A percentile compares a stretch with the other conserved stretches of the same genome.
Conservation (phyloP, 2,329 filamentous ascomycete genomes). For the Cytospora paraplurivora region DNA sequence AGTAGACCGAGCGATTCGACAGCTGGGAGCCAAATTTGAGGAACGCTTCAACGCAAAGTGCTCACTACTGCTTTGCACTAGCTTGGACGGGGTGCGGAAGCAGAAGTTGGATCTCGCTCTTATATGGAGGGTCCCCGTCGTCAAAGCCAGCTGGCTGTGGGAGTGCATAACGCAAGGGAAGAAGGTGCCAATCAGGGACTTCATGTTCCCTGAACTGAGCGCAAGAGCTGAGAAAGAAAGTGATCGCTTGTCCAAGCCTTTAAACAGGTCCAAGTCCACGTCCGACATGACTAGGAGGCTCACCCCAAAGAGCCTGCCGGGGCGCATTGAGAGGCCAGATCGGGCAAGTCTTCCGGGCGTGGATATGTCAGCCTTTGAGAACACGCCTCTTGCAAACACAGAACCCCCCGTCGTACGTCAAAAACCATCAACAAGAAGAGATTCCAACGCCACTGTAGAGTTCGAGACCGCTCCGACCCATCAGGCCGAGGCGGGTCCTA, state of each 20-base stretch:
- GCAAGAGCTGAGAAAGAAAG: slow-evolving; percentile 32
- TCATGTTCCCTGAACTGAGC: slow-evolving; percentile 51
- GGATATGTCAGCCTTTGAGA: slow-evolving; percentile 29
- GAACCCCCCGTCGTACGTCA: slow-evolving; percentile 10
- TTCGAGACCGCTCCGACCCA: slow-evolving; percentile 40
- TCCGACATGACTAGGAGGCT: slow-evolving; percentile 24
- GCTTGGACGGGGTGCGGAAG: slow-evolving; percentile 56
- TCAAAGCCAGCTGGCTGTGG: slow-evolving; percentile 83
- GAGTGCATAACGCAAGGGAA: slow-evolving; percentile 67
- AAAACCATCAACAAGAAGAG: slow-evolving; percentile 12
- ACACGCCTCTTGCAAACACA: slow-evolving; percentile 18
- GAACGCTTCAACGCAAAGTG: slow-evolving; percentile 72
- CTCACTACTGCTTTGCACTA: slow-evolving; percentile 77
- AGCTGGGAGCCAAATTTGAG: slow-evolving; percentile 80
- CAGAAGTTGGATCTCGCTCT: slow-evolving; percentile 81
- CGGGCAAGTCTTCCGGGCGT: slow-evolving; percentile 18
- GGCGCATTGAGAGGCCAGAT: slow-evolving; percentile 13
- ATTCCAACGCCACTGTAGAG: slow-evolving; percentile 29
- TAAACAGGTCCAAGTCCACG: slow-evolving; percentile 24
- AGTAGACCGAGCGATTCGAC: slow-evolving; percentile 71
- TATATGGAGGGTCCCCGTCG: slow-evolving; percentile 77
- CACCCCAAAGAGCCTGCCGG: slow-evolving; percentile 18
- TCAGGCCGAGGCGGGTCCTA: slow-evolving; percentile 25
- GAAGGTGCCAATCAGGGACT: slow-evolving; percentile 48
- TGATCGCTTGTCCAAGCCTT: slow-evolving; percentile 11